phyloP scores from a whole-genome alignment of 176 grass and related monocot species.

The Neostapfia colusana region DNA sequence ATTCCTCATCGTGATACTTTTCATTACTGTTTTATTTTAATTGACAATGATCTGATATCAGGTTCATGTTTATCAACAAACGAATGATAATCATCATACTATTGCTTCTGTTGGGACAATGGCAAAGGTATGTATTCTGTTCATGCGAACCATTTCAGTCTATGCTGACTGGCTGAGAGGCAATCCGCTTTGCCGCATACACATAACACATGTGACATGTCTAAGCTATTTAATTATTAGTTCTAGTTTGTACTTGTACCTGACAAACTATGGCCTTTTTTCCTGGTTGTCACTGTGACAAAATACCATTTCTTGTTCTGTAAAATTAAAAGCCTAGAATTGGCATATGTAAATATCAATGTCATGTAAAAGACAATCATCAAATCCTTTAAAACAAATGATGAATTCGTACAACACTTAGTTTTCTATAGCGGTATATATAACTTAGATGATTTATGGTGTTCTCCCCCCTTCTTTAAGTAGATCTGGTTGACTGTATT shows the following conservation, averaged over 20 bases:
- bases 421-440: neutral
- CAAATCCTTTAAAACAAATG: neutral
- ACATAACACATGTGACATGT: too few relatives aligned
- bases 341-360: neutral
- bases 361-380: slow-evolving; percentile 10
- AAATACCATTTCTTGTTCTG: slow-evolving; percentile 21
- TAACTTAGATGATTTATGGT: neutral
- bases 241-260: neutral
- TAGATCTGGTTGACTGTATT: neutral
- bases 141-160: slow-evolving; percentile 4
- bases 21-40: slow-evolving; percentile 32
- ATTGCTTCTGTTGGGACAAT: slow-evolving; percentile 86
- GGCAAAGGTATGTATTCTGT: slow-evolving; percentile 61
- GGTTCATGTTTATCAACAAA: slow-evolving; percentile 57
- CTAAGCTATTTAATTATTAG: slow-evolving; percentile 24
- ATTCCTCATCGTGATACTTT: neutral
- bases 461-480: neutral
- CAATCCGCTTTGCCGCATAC: slow-evolving; percentile 1
- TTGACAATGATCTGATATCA: slow-evolving; percentile 38
- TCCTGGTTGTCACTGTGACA: neutral
- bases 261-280: neutral
- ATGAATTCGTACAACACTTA: neutral
- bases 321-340: slow-evolving; percentile 14
- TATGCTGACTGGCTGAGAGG: neutral
- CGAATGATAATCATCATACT: slow-evolving; percentile 46